phyloP scores from a whole-genome alignment of 2,329 filamentous ascomycete species.

The Bipolaris oryzae region DNA sequence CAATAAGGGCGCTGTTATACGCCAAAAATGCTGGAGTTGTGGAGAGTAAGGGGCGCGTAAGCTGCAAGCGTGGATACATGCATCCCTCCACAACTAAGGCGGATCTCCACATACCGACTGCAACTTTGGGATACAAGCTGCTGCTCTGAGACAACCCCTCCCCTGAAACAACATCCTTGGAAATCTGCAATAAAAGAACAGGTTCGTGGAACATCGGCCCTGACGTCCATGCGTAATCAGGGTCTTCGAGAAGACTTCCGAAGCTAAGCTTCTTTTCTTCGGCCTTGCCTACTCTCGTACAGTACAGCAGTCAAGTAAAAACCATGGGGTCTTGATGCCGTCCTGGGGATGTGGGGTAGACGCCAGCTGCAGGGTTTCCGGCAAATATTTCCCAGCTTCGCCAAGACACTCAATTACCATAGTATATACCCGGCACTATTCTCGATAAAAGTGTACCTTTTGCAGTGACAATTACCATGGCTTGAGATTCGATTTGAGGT shows the following conservation, averaged over 20 bases:
- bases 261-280: conserved; percentile 22
- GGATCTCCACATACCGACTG: conserved; percentile 12
- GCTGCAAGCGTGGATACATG: conserved; percentile 21
- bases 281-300: conserved; percentile 14
- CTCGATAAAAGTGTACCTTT: not conserved
- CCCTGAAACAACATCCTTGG: conserved; percentile 19
- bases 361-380: conserved; percentile 23
- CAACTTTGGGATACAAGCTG: conserved; percentile 2
- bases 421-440: not conserved
- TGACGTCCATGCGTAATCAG: conserved; percentile 25
- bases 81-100: conserved; percentile 23
- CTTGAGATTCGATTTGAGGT: not conserved
- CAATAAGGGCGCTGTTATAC: conserved; percentile 19
- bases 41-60: conserved; percentile 22
- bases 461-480: not conserved
- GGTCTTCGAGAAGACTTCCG: conserved; percentile 38
- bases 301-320: conserved; percentile 25
- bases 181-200: conserved; percentile 25
- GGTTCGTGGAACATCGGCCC: conserved; percentile 38
- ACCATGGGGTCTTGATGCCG: conserved; percentile 16
- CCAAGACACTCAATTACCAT: conserved; percentile 1
- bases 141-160: not conserved
- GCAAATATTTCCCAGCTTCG: conserved; percentile 12
- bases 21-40: conserved; percentile 15
- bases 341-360: conserved; percentile 27